These are phyloP conservation scores for Starmera stellimalicola DNA, from an alignment of 1,139 yeast species.

Conservation along the genomic window DNA sequence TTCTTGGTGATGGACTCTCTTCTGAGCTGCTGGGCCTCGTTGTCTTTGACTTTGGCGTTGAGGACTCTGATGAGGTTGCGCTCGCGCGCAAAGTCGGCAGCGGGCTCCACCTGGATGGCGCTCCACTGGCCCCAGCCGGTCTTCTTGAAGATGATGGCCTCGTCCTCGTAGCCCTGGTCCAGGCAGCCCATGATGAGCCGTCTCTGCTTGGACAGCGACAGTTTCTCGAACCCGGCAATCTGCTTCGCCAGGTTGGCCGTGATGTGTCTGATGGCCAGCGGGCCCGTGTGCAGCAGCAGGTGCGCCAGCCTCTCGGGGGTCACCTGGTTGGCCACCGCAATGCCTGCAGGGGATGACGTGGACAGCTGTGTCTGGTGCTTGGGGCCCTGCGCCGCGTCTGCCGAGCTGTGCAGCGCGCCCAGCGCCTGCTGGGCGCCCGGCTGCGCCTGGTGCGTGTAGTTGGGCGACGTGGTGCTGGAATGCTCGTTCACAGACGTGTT, in stretches of 20 bases:
- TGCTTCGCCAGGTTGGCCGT: conserved; percentile 69
- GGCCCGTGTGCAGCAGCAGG: conserved; percentile 66
- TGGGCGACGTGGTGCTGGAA: conserved; percentile 12
- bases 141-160: conserved; percentile 74
- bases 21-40: conserved; percentile 27
- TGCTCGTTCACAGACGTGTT: conserved; percentile 5
- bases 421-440: too few species aligned
- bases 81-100: conserved; percentile 36
- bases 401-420: too few species aligned
- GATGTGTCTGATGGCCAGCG: conserved; percentile 83
- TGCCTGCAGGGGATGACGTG: conserved; percentile 80
- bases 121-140: conserved; percentile 99
- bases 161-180: conserved; percentile 57
- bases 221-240: conserved; percentile 69
- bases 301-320: conserved; percentile 73
- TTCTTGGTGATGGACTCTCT: conserved; percentile 33
- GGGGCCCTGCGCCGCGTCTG: too few species aligned
- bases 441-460: conserved; percentile 9
- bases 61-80: conserved; percentile 22
- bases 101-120: conserved; percentile 43
- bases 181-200: conserved; percentile 83
- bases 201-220: conserved; percentile 82
- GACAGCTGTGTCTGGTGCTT: conserved; percentile 31
- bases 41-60: conserved; percentile 27
- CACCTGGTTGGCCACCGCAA: conserved; percentile 80